phyloP scores from a whole-genome alignment of 441 rosid genomes.

The Pelargonium myrrhifolium region DNA sequence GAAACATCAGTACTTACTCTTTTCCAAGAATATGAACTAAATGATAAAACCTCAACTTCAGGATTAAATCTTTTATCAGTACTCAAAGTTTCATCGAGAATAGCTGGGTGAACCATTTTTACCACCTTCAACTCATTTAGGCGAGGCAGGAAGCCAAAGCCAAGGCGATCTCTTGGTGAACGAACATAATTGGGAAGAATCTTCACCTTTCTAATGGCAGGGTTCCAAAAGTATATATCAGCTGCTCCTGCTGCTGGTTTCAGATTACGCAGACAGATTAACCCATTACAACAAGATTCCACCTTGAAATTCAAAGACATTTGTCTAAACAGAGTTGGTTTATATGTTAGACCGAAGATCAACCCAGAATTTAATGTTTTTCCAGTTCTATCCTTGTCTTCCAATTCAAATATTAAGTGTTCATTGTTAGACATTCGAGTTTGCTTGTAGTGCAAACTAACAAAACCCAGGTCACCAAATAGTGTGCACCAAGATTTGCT shows the following conservation, averaged over 20 bases:
- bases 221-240: neutral
- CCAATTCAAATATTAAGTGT: neutral
- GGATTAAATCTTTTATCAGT: neutral
- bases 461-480: neutral
- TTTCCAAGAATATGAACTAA: neutral
- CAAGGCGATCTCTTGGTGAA: neutral
- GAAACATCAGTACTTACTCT: neutral
- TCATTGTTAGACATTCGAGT: neutral
- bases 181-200: neutral
- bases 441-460: neutral
- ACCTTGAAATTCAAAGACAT: neutral
- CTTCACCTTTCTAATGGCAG: neutral
- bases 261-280: neutral
- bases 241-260: neutral
- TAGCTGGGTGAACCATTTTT: neutral
- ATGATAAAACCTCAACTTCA: neutral
- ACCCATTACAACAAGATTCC: neutral
- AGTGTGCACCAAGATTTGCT: neutral
- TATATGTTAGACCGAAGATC: neutral
- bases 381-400: too few relatives aligned
- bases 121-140: neutral
- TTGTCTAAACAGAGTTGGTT: neutral
- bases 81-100: neutral
- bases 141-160: neutral
- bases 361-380: neutral